Percentiles rank a stretch among this genome's conserved stretches.
These are phyloP conservation scores for Quercus variabilis DNA, from an alignment of 306 rosid genomes.

Conservation along the genomic window DNA sequence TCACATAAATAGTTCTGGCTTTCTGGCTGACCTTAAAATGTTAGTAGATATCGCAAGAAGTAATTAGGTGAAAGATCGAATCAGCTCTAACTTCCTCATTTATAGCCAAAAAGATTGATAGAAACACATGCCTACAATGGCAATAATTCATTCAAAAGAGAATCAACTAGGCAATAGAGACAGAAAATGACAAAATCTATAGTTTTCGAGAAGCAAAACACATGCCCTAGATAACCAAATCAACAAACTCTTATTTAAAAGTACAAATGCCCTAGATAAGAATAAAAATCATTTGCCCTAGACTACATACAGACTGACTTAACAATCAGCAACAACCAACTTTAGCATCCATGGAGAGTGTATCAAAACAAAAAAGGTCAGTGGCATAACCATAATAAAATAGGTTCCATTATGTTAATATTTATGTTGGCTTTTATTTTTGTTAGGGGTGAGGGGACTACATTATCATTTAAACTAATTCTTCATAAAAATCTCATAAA, in stretches of 20 bases:
- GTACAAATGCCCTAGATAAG: neutral
- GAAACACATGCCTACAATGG: too few relatives aligned
- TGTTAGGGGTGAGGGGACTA: too few relatives aligned
- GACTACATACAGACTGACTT: neutral
- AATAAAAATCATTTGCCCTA: neutral
- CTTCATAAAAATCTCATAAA: neutral
- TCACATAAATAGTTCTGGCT: too few relatives aligned
- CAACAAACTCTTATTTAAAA: neutral
- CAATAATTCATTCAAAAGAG: slow-evolving; percentile 16
- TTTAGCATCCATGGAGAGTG: neutral
- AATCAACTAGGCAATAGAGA: neutral
- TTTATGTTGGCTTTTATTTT: neutral
- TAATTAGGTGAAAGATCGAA: too few relatives aligned
- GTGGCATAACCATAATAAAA: neutral
- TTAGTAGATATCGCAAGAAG: too few relatives aligned
- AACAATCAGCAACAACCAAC: neutral
- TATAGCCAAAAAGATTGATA: too few relatives aligned
- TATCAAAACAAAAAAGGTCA: neutral
- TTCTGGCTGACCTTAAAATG: too few relatives aligned
- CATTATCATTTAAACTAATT: neutral
- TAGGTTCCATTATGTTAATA: neutral
- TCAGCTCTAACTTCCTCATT: too few relatives aligned
- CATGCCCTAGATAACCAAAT: neutral
- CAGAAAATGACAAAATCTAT: neutral
- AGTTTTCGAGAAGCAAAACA: too few relatives aligned